Evolutionary conservation across 352 stramenopile species (phyloP).

Genomic region (Phytophthora lateralis): DNA sequence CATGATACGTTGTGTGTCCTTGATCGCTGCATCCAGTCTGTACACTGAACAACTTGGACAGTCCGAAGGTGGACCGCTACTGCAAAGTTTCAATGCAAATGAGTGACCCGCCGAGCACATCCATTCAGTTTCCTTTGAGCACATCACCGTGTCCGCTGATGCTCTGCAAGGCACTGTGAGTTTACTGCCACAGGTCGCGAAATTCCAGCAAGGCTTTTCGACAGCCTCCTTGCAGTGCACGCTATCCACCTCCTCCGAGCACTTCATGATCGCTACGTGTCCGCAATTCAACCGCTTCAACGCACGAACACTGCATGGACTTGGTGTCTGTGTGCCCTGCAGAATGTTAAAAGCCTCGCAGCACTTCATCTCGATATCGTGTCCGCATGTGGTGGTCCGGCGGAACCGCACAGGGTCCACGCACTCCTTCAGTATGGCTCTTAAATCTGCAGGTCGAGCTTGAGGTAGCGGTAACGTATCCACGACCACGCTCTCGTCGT

Average conservation of each 20-base stretch:
- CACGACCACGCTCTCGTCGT: constrained; percentile 41
- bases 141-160: constrained; percentile 38
- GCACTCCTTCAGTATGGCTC: constrained; percentile 44
- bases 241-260: constrained; percentile 37
- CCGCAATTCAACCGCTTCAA: constrained; percentile 47
- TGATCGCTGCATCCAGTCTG: constrained; percentile 38
- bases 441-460: constrained; percentile 28
- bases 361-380: constrained; percentile 64
- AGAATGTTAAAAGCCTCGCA: constrained; percentile 53
- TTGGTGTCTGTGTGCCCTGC: constrained; percentile 6
- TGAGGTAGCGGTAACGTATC: constrained; percentile 42
- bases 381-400: constrained; percentile 50
- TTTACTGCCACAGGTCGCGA: constrained; percentile 37
- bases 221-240: constrained; percentile 43
- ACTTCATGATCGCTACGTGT: constrained; percentile 48
- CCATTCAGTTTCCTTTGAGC: constrained; percentile 45
- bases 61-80: constrained; percentile 46
- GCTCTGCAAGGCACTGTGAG: constrained; percentile 34
- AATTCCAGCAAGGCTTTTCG: constrained; percentile 70
- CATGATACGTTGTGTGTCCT: constrained; percentile 17
- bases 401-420: constrained; percentile 42
- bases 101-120: constrained; percentile 43
- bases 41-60: constrained; percentile 57
- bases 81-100: constrained; percentile 52
- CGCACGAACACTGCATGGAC: constrained; percentile 33